Evolutionary conservation across 495 filamentous ascomycete species (phyloP), one percentile per base, ranked within the genome.

Genomic region (Aspergillus diversus): DNA sequence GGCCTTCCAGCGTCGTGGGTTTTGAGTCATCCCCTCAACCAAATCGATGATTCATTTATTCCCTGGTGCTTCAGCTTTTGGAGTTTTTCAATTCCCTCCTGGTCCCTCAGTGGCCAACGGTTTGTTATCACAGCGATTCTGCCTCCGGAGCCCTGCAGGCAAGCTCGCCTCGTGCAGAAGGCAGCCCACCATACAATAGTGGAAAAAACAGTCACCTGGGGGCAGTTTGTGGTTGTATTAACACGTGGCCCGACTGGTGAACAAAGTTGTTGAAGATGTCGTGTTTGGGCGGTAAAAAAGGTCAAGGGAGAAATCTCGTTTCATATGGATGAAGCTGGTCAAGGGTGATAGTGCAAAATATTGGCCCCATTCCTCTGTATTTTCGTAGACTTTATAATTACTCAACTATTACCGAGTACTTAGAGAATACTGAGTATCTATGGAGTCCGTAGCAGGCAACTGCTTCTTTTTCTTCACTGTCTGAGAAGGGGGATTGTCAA

Each of bases 291-390:
- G 8, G 21, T 17, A 16, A 17, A n/a, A 21, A 42, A 56, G n/a
- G 4, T 9, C n/a, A 6, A 33, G 11, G 13, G 39, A 46, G 39
- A 43, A 17, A 48, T 6, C 55, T 34, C 27, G 42, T 34, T 48
- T 35, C 47, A 8, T 11, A 5, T 16, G 27, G 59, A 61, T 61
- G 59, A 61, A 50, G 59, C 55, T 60, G 33, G 39, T 51, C n/a
- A 43, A 33, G 50, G n/a, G 32, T 33, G 27, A 33, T 35, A 46
- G 35, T 47, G 12, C 27, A 27, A 27, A 27, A 27, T 27, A 27
- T 27, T 1, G 1, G 21, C 21, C 21, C 21, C 21, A 27, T 27
- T 27, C 21, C 21, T 27, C 21, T 27, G 21, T 27, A 27, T 27
- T 27, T 27, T 27, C 21, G 21, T 27, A 27, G 1, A 34, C 16